Conservation (phyloP, 2,329 filamentous ascomycete species). For the Talaromyces sp. region DNA sequence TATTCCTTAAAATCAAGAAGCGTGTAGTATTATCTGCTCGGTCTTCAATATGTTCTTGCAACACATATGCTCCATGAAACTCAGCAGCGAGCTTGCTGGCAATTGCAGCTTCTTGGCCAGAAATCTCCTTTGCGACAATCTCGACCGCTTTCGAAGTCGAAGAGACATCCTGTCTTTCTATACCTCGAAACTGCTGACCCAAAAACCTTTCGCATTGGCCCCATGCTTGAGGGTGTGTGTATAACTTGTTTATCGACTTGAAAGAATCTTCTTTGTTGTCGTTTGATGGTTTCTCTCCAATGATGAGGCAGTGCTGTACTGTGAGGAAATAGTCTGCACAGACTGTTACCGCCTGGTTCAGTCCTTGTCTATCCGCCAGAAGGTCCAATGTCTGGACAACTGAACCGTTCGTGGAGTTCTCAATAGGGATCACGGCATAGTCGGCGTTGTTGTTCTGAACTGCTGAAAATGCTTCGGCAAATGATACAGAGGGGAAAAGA, state of each 20-base stretch:
- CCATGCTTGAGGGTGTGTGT: conserved; percentile 94
- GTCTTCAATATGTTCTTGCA: conserved; percentile 53
- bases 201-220: conserved; percentile 83
- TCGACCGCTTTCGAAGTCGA: conserved; percentile 84
- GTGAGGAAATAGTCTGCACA: conserved; percentile 80
- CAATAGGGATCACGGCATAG: conserved; percentile 85
- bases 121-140: conserved; percentile 58
- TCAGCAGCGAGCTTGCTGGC: conserved; percentile 70
- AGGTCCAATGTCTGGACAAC: conserved; percentile 88
- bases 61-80: conserved; percentile 63
- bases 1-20: conserved; percentile 44
- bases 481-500: conserved; percentile 35
- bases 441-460: conserved; percentile 64
- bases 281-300: conserved; percentile 27
- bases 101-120: conserved; percentile 69
- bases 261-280: conserved; percentile 33
- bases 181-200: conserved; percentile 61
- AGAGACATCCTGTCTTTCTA: conserved; percentile 77
- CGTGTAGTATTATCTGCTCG: conserved; percentile 46
- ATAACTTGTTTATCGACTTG: conserved; percentile 67
- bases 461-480: conserved; percentile 68
- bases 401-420: conserved; percentile 92
- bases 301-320: conserved; percentile 84
- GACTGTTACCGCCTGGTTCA: conserved; percentile 67
- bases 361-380: conserved; percentile 67